phyloP scores from a whole-genome alignment of 2,329 filamentous ascomycete species.

The Penicillium sclerotigenum region DNA sequence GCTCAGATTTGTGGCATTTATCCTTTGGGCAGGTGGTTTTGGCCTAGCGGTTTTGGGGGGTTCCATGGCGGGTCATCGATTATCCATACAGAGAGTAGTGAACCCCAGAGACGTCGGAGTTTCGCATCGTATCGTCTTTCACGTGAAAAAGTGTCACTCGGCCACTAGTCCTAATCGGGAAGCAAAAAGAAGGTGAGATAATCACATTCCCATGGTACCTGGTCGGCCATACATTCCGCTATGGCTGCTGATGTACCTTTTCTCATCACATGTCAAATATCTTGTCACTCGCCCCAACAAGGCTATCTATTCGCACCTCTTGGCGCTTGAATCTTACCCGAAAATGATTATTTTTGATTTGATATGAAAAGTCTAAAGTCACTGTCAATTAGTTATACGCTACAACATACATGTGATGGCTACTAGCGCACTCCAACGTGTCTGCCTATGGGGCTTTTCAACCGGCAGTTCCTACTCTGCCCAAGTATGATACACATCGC shows the following conservation, averaged over 20 bases:
- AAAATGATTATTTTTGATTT: neutral
- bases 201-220: slow-evolving; percentile 2
- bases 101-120: slow-evolving; percentile 1
- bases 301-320: neutral
- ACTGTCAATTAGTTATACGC: no score
- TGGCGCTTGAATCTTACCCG: slow-evolving; percentile 1
- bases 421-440: no score
- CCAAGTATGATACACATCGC: neutral
- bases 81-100: neutral
- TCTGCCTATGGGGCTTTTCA: neutral
- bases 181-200: slow-evolving; percentile 3
- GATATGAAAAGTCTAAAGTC: neutral
- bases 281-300: neutral
- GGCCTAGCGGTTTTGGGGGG: slow-evolving; percentile 5
- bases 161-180: neutral
- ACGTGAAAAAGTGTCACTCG: slow-evolving; percentile 9
- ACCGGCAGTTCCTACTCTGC: neutral
- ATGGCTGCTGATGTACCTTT: neutral
- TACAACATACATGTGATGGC: no score
- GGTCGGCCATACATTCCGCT: neutral
- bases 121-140: slow-evolving; percentile 8
- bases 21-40: neutral
- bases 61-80: slow-evolving; percentile 14
- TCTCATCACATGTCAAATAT: slow-evolving; percentile 7
- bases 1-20: slow-evolving; percentile 12